phyloP scores from a whole-genome alignment of 2,329 filamentous ascomycete genomes.

The Stromatinia cepivora region DNA sequence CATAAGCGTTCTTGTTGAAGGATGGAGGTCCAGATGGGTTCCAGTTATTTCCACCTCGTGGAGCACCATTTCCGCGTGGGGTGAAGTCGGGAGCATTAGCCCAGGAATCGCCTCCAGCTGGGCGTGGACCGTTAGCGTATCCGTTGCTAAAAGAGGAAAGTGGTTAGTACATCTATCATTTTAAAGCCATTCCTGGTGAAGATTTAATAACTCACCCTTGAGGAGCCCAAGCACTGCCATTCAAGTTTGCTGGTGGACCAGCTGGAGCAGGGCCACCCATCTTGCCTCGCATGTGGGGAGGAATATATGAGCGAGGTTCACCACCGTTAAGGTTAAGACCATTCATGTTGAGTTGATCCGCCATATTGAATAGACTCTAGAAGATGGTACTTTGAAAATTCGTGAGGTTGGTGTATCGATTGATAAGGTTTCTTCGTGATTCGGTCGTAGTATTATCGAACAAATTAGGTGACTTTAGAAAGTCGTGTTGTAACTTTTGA shows the following conservation, averaged over 20 bases:
- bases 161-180: conserved; percentile 18
- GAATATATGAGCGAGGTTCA: conserved; percentile 73
- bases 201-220: conserved; percentile 50
- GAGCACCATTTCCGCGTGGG: conserved; percentile 37
- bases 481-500: conserved; percentile 25
- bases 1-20: conserved; percentile 61
- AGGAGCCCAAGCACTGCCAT: conserved; percentile 61
- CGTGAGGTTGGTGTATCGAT: conserved; percentile 24
- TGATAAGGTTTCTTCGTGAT: conserved; percentile 14
- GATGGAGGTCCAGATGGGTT: conserved; percentile 30
- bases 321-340: conserved; percentile 63
- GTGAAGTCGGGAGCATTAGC: conserved; percentile 44
- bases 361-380: conserved; percentile 57
- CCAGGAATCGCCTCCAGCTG: conserved; percentile 39
- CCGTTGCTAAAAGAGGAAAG: conserved; percentile 48
- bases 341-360: conserved; percentile 81
- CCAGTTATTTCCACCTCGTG: conserved; percentile 44
- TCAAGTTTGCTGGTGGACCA: conserved; percentile 46
- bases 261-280: conserved; percentile 41
- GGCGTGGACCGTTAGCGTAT: conserved; percentile 42
- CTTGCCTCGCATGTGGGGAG: conserved; percentile 75
- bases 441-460: conserved; percentile 25
- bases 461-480: conserved; percentile 16
- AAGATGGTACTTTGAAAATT: conserved; percentile 21
- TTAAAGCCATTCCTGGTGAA: not conserved